Conservation (phyloP, 2,329 filamentous ascomycete species). For the Aspergillus sp. region DNA sequence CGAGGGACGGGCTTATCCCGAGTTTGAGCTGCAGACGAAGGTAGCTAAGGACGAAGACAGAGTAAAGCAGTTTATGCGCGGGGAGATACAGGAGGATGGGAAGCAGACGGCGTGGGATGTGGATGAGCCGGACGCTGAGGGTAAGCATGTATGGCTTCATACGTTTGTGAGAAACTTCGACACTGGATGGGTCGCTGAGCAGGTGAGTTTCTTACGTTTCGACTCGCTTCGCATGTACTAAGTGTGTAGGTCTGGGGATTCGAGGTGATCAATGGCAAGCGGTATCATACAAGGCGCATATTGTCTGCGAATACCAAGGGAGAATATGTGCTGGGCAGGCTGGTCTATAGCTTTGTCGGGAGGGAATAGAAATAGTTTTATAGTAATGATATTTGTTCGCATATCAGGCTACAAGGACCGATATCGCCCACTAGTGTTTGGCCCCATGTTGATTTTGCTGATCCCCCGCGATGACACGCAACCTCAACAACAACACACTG, state of each 20-base stretch:
- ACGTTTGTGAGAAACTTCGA: background rate
- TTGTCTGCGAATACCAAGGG: background rate
- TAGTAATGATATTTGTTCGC: background rate
- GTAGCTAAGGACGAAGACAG: background rate
- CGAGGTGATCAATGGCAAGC: background rate
- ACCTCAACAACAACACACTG: no score
- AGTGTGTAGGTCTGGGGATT: background rate
- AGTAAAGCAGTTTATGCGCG: background rate
- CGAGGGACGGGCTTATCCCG: background rate
- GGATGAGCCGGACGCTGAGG: background rate
- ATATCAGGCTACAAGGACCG: background rate
- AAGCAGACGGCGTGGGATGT: background rate
- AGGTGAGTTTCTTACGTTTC: background rate
- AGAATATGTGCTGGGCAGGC: background rate
- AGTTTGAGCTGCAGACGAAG: background rate
- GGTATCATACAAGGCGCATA: background rate
- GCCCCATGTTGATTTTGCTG: no score
- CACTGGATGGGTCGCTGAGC: background rate
- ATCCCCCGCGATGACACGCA: no score
- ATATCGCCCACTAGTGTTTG: no score
- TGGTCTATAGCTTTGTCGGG: background rate
- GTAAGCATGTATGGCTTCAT: constrained; percentile 1
- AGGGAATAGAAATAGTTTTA: no score
- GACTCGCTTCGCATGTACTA: background rate
- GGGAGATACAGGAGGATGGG: background rate